Evolutionary conservation across 2,329 filamentous ascomycete species (phyloP).

Genomic region (Lecanicillium sp.): DNA sequence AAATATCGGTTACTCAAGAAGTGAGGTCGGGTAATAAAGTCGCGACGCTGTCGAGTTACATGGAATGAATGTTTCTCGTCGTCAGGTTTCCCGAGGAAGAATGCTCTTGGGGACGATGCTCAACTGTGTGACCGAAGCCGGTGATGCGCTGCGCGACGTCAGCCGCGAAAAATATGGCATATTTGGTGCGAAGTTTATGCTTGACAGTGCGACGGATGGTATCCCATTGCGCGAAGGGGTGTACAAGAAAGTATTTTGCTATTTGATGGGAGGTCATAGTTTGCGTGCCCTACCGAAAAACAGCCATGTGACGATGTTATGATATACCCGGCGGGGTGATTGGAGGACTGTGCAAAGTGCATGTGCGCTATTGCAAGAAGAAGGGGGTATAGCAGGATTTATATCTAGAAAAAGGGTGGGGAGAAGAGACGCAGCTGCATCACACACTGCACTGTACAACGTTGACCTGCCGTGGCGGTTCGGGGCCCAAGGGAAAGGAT

Average conservation of each 20-base stretch:
- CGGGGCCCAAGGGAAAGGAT: no score
- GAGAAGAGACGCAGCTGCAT: no score
- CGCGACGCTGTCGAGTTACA: background rate
- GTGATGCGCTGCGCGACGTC: slow-evolving; percentile 13
- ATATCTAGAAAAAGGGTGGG: background rate
- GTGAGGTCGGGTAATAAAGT: slow-evolving; percentile 27
- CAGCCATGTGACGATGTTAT: background rate
- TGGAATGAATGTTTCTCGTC: background rate
- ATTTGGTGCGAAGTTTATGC: background rate
- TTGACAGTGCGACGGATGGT: slow-evolving; percentile 1
- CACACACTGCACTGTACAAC: no score
- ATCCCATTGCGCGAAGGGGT: no score
- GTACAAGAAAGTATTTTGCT: background rate
- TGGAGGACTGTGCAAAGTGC: background rate
- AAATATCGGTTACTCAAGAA: slow-evolving; percentile 63
- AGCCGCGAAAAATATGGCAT: slow-evolving; percentile 7
- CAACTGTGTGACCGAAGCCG: background rate
- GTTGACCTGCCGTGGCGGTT: background rate
- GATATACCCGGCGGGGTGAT: background rate
- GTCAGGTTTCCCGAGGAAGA: background rate
- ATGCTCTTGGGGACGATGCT: background rate
- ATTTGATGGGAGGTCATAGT: no score
- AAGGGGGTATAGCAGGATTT: background rate
- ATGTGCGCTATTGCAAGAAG: background rate
- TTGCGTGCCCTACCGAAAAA: background rate